Evolutionary conservation across 306 rosid species (phyloP), one percentile per base, ranked within the genome.

Genomic region (Malus sylvestris): DNA sequence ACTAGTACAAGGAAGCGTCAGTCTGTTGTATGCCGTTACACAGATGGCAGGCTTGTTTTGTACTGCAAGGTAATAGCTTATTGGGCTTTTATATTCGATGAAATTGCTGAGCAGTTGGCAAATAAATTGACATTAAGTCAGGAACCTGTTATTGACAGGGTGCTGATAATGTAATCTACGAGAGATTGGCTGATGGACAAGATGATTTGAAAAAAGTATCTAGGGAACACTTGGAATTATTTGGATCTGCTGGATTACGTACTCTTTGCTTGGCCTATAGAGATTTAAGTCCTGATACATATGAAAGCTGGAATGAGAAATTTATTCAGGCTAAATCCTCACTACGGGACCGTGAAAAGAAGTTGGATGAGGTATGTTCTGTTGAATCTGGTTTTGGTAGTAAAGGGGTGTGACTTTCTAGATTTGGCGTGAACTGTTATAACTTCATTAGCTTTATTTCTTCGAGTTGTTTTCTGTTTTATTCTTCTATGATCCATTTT

Each of bases 1-100:
- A 76, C 76, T 82, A 95, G 97, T 88, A 91, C 93, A 68, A 87
- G 98, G 88, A 95, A 95, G 89, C 98, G 98, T 57, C 98, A 95
- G 78, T 95, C 98, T 42, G 97, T 95, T 74, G 89, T 95, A 70
- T 95, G 98, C 74, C 97, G 97, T 40, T 95, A 89, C 87, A 93
- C 95, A 11, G 91, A 95, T 89, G 98, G 98, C 66, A 87, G 93
- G 83, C 96, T 95, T 82, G 88, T 92, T 51, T 81, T 95, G 77
- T 95, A 95, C 86, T 89, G 97, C 86, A 95, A 95, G 98, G 98
- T 95, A 95, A 86, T 74, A 32, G 76, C 57, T 85, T 81, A 58
- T 73, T 38, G 68, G 81, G 75, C 67, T 79, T 77, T 62, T 52
- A 49, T 62, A 38, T 64, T 70, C 16, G 29, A 73, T 73, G 69